phyloP scores from a whole-genome alignment of 495 filamentous ascomycete genomes.

The Penicillium diatomitis region DNA sequence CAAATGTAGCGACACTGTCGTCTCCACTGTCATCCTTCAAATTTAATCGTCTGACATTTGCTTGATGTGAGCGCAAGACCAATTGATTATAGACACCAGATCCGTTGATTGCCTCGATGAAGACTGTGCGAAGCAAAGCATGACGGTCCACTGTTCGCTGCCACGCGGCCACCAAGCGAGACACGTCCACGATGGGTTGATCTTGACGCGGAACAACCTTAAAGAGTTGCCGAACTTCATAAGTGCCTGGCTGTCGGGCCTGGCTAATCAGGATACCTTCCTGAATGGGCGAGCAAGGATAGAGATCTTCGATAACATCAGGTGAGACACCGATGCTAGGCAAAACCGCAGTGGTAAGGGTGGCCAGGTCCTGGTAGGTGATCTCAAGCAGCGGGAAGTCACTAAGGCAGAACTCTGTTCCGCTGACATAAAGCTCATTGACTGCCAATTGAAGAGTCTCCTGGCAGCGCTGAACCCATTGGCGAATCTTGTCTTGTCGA shows the following conservation, averaged over 20 bases:
- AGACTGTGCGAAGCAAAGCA: background rate
- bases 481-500: background rate
- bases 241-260: background rate
- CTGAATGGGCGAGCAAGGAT: slow-evolving; percentile 50
- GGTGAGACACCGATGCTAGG: slow-evolving; percentile 3
- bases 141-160: background rate
- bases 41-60: background rate
- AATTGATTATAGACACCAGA: background rate
- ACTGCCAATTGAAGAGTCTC: background rate
- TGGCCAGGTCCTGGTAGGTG: background rate
- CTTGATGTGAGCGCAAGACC: background rate
- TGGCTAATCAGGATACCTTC: slow-evolving; percentile 46
- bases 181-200: background rate
- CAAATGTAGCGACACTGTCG: background rate
- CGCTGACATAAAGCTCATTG: background rate
- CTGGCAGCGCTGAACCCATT: background rate
- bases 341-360: background rate
- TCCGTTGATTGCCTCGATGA: background rate
- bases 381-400: background rate
- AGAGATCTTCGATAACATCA: slow-evolving; percentile 40
- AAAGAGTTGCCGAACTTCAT: background rate
- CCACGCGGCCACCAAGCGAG: background rate
- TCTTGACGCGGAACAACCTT: background rate
- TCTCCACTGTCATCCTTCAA: background rate
- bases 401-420: background rate